Evolutionary conservation across 192 early-diverging fungal species (phyloP), one percentile per base, ranked within the genome.

Genomic region (Podila minutissima): DNA sequence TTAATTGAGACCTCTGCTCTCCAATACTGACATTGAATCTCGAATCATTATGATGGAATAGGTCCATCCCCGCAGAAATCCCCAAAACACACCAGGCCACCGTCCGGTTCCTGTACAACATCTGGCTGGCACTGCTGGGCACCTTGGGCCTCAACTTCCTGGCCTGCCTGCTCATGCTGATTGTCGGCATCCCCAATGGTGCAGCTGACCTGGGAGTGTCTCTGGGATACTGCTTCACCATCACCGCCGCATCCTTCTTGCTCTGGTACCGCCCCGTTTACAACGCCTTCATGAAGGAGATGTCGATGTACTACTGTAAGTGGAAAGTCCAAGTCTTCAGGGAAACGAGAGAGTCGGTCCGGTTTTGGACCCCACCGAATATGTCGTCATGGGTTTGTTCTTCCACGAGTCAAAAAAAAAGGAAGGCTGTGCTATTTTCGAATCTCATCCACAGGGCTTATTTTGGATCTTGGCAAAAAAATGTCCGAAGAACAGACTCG

Each of bases 211-310:
- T 96, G 84, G 95, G 94, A 15, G 93, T 93, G 2, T 88, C 92
- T 70, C 85, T 94, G 31, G 88, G 90, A 17, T 89, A 92, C 65
- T 87, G 91, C 79, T 93, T 94, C 73, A 95, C 94, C 3, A 92
- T 94, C 66, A 90, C 88, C 12, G 82, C 86, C 5, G 87, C 88
- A 3, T 94, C 93, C 64, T 94, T 97, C 83, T 93, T 94, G 82
- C 37, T 93, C 59, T 95, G 95, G 95, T 97, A 97, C 82, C 90
- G 94, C 13, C 95, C 95, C 26, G 86, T 94, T 41, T 97, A 97
- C 84, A 93, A 93, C 53, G 94, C 94, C 41, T 97, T 93, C 74
- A 91, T 92, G 89, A 94, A 93, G 84, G 93, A 95, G 74, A 89
- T 89, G 69, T 94, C 93, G 26, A 87, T 97, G 64, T 97, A 94